Evolutionary conservation across 371 early-diverging fungal species (phyloP).

Genomic region (Mortierella sp.): DNA sequence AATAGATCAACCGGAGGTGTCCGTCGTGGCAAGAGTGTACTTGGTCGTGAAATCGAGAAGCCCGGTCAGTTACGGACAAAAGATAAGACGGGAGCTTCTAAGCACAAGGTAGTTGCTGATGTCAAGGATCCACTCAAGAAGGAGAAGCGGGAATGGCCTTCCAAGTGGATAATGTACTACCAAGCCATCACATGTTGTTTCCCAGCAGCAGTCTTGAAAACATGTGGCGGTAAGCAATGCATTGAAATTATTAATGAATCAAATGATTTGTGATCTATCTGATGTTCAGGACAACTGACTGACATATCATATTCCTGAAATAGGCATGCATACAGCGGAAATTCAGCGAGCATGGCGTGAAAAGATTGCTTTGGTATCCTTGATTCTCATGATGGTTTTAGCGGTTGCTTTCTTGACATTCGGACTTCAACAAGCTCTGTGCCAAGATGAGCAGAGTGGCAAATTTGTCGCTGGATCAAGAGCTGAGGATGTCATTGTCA

Average conservation of each 20-base stretch:
- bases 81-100: slow-evolving; percentile 24
- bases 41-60: slow-evolving; percentile 56
- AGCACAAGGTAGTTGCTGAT: slow-evolving; percentile 39
- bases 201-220: slow-evolving; percentile 57
- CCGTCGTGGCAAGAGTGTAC: slow-evolving; percentile 54
- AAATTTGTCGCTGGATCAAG: slow-evolving; percentile 54
- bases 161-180: slow-evolving; percentile 67
- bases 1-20: slow-evolving; percentile 23
- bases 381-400: slow-evolving; percentile 78
- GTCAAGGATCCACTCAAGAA: slow-evolving; percentile 45
- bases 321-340: slow-evolving; percentile 58
- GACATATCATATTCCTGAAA: background rate
- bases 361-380: slow-evolving; percentile 83
- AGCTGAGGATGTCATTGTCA: slow-evolving; percentile 42
- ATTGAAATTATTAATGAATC: background rate
- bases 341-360: slow-evolving; percentile 90
- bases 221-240: slow-evolving; percentile 49
- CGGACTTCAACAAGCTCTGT: slow-evolving; percentile 73
- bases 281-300: background rate
- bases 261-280: background rate
- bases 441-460: slow-evolving; percentile 55
- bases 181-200: slow-evolving; percentile 68
- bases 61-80: slow-evolving; percentile 45
- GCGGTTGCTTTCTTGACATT: slow-evolving; percentile 85
- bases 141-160: slow-evolving; percentile 53